These are phyloP conservation scores for Groenewaldozyma salmanticensis DNA, from an alignment of 805 yeast genomes.

Conservation along the genomic window DNA sequence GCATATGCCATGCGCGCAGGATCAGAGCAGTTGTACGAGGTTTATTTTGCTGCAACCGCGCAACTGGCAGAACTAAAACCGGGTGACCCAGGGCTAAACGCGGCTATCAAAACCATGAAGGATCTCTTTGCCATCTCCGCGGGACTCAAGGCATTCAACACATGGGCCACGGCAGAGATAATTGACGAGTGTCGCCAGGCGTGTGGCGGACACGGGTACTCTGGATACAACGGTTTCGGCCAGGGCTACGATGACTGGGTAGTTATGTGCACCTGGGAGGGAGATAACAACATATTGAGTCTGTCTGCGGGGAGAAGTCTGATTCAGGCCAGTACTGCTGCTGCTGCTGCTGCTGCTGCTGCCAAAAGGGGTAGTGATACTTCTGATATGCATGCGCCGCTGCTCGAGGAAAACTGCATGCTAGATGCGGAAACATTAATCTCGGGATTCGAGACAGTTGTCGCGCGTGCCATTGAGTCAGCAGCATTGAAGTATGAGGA, in stretches of 20 bases:
- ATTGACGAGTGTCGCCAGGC: constrained; percentile 89
- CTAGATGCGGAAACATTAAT: too few relatives aligned
- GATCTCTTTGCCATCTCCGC: constrained; percentile 77
- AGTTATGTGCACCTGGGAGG: constrained; percentile 99
- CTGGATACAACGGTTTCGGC: constrained; percentile 86
- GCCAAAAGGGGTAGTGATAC: constrained; percentile 15
- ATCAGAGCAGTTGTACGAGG: constrained; percentile 47
- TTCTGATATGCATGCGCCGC: constrained; percentile 21
- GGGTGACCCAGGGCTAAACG: constrained; percentile 37
- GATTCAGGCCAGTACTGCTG: constrained; percentile 37
- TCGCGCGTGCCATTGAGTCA: constrained; percentile 29
- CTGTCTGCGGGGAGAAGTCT: constrained; percentile 77
- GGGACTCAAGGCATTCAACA: constrained; percentile 77
- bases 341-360: constrained; percentile 15
- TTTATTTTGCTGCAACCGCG: constrained; percentile 32
- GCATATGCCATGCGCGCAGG: constrained; percentile 69
- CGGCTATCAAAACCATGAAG: constrained; percentile 52
- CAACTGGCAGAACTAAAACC: constrained; percentile 33
- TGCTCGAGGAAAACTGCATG: too few relatives aligned
- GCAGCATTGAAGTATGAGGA: constrained; percentile 27
- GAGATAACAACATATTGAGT: constrained; percentile 82
- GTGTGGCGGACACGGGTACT: constrained; percentile 95
- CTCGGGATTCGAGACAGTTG: too few relatives aligned
- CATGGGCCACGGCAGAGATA: constrained; percentile 72
- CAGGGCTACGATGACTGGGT: constrained; percentile 87